Base-by-base conservation (phyloP, 1,139 yeast species). In the Yamadazyma jaroonii region DNA sequence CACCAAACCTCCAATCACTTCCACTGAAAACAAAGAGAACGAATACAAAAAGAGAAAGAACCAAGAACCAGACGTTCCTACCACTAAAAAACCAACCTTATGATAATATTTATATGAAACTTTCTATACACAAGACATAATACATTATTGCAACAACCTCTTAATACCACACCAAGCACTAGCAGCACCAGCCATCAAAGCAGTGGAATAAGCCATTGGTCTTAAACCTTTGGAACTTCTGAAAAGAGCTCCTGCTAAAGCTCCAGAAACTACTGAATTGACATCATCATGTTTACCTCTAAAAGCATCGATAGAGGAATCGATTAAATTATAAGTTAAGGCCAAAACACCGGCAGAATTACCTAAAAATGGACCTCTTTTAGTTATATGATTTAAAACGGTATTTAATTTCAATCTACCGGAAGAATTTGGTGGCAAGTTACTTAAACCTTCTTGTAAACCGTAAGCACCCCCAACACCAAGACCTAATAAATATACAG, bases 331-430 rank as follows among this genome's bases (percentile, higher is more conserved):
- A 65, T 92, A 92, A 44, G 86, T 77, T 54, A 92, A 67, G 25
- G 97, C 96, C 54, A 92, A 74, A 15, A 89, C 95, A 66, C 97
- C 98, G 9, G 96, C 95, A 34, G 84, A 81, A 69, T 92, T 92
- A 51, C 97, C 98, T 57, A 90, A 67, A 62, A 79, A 90, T 23
- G 98, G 98, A 40, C 98, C 98, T 61, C 96, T 81, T 57, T 89
- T 84, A 30, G 98, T 92, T 56, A 92, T 78, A 56, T 88, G 89
- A 72, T 92, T 92, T 57, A 92, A 77, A 37, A 92, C 74, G 17
- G 96, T 89, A 69, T 92, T 92, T 48, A 90, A 72, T 61, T 88
- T 81, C 57, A 92, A 75, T 60, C 84, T 85, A 35, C 81, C 71
- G 7, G 95, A 79, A 23, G 90, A 81, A 43, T 78, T 72, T 32